Conservation (phyloP, 2,329 filamentous ascomycete species). For the Penicillium sp. region DNA sequence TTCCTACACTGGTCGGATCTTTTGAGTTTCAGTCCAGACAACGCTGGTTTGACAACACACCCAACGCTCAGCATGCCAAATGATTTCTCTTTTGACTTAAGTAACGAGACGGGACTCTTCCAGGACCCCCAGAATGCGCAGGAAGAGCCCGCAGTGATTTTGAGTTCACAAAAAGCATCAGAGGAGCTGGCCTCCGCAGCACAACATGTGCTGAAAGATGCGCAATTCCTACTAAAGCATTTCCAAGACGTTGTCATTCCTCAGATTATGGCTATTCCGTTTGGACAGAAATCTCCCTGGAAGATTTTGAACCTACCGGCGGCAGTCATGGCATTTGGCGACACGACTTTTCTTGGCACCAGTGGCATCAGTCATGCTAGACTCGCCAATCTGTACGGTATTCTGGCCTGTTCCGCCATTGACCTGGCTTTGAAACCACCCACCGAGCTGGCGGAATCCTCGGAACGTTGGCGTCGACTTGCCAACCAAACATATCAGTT, state of each 20-base stretch:
- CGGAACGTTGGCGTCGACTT: constrained; percentile 26
- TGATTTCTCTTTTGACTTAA: constrained; percentile 13
- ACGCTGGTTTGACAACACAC: constrained; percentile 15
- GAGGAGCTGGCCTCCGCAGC: constrained; percentile 6
- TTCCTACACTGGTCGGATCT: constrained; percentile 36
- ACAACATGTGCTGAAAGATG: constrained; percentile 20
- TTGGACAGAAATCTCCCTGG: constrained; percentile 35
- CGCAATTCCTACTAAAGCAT: constrained; percentile 29
- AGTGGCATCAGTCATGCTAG: constrained; percentile 31
- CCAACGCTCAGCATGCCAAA: constrained; percentile 14
- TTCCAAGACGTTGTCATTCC: constrained; percentile 34
- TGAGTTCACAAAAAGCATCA: constrained; percentile 11
- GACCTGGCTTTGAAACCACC: constrained; percentile 22
- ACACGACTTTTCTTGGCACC: constrained; percentile 29
- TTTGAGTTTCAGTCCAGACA: constrained; percentile 29
- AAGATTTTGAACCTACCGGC: constrained; percentile 32
- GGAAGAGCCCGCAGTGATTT: constrained; percentile 1
- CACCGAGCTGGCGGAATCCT: constrained; percentile 7
- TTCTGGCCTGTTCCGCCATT: constrained; percentile 32
- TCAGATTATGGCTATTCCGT: constrained; percentile 31
- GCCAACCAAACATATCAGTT: constrained; percentile 26
- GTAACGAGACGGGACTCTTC: constrained; percentile 6
- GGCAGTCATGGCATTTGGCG: constrained; percentile 32
- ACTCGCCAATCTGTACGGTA: constrained; percentile 31
- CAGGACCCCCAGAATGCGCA: neutral